These are phyloP conservation scores for Glycyrrhiza uralensis DNA, from an alignment of 306 rosid genomes.

Conservation along the genomic window DNA sequence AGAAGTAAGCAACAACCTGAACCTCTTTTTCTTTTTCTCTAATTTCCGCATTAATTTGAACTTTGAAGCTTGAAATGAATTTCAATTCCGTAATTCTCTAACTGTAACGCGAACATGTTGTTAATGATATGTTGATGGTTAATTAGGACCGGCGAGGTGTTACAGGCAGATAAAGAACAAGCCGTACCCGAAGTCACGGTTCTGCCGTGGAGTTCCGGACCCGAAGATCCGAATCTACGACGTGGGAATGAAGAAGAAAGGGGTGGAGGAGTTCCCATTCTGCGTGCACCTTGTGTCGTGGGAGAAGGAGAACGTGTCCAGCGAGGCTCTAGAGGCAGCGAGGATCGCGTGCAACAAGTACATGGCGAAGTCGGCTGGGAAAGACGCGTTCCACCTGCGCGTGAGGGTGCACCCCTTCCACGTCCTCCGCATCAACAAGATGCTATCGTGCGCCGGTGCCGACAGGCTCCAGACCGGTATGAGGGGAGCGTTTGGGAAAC, in stretches of 20 bases:
- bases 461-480: conserved; percentile 90
- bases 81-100: background rate
- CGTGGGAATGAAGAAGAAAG: conserved; percentile 66
- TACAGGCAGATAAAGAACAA: conserved; percentile 74
- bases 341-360: conserved; percentile 81
- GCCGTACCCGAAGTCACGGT: conserved; percentile 68
- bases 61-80: background rate
- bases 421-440: conserved; percentile 77
- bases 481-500: conserved; percentile 89
- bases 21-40: background rate
- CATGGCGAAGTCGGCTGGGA: conserved; percentile 73
- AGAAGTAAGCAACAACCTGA: conserved; percentile 1
- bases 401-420: conserved; percentile 87
- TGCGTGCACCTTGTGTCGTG: conserved; percentile 36
- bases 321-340: conserved; percentile 77
- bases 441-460: conserved; percentile 94
- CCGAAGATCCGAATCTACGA: conserved; percentile 74
- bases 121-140: no score
- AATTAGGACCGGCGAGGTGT: conserved; percentile 66
- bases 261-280: conserved; percentile 52
- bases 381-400: conserved; percentile 74
- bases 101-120: background rate
- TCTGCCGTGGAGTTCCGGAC: conserved; percentile 69
- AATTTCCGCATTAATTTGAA: background rate
- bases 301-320: conserved; percentile 37